These are phyloP conservation scores for Ceratocystis smalleyi DNA, from an alignment of 2,329 filamentous ascomycete genomes.

Conservation along the genomic window DNA sequence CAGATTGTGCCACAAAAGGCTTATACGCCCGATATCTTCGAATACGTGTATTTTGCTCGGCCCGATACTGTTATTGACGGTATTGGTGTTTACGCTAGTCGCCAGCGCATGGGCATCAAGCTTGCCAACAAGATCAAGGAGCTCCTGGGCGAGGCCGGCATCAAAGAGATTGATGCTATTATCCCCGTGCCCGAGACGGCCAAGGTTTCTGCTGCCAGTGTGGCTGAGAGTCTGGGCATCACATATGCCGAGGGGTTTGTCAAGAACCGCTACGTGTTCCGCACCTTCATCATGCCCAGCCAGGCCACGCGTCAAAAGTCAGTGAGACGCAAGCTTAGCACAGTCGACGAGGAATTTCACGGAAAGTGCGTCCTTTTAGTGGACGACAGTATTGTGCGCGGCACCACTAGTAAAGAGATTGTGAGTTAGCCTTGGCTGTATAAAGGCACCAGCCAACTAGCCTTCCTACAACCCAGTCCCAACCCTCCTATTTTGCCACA, in stretches of 20 bases:
- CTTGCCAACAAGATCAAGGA: slow-evolving; percentile 58
- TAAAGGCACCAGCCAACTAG: too few relatives aligned
- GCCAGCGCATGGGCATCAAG: slow-evolving; percentile 73
- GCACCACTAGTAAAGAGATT: slow-evolving; percentile 52
- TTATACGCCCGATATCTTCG: slow-evolving; percentile 68
- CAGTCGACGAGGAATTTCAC: slow-evolving; percentile 72
- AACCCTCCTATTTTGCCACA: too few relatives aligned
- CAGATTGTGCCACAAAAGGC: slow-evolving; percentile 53
- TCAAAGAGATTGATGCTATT: slow-evolving; percentile 60
- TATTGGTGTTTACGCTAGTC: slow-evolving; percentile 69
- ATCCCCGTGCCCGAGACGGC: slow-evolving; percentile 42
- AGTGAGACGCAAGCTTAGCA: slow-evolving; percentile 76
- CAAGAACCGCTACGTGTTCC: slow-evolving; percentile 79
- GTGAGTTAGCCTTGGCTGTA: slow-evolving; percentile 15
- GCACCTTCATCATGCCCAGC: slow-evolving; percentile 62
- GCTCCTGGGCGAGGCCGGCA: slow-evolving; percentile 49
- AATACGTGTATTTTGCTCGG: slow-evolving; percentile 75
- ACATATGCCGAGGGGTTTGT: slow-evolving; percentile 71
- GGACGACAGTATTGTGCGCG: slow-evolving; percentile 80
- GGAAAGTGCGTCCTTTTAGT: slow-evolving; percentile 68
- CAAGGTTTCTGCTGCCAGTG: slow-evolving; percentile 55
- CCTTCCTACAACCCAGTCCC: too few relatives aligned
- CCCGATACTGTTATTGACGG: slow-evolving; percentile 74
- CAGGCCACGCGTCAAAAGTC: slow-evolving; percentile 70
- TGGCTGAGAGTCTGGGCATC: slow-evolving; percentile 61